Percentiles rank a stretch among this genome's conserved stretches.
Evolutionary conservation across 2,329 filamentous ascomycete species (phyloP).

Genomic region (Talaromyces sp.): DNA sequence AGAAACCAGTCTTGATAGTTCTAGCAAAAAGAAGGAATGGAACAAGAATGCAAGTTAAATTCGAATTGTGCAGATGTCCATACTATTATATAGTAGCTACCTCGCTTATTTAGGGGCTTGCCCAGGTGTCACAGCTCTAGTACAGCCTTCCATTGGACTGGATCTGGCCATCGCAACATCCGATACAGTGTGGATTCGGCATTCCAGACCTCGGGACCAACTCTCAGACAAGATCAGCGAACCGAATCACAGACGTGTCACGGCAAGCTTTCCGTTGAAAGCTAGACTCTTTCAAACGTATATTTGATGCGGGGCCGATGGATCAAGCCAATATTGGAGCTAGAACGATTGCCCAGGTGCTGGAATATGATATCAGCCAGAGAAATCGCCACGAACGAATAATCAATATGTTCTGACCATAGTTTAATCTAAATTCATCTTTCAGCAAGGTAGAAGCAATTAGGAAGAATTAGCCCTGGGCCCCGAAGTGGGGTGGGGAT

Average conservation of each 20-base stretch:
- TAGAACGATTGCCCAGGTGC: constrained; percentile 4
- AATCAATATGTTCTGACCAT: constrained; percentile 3
- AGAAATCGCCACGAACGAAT: constrained; percentile 8
- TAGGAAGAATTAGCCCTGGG: constrained; percentile 1
- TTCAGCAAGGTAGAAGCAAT: background rate
- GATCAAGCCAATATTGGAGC: constrained; percentile 8
- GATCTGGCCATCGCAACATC: constrained; percentile 9
- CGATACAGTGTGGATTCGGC: constrained; percentile 19
- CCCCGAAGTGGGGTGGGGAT: constrained; percentile 11
- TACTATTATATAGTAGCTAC: background rate
- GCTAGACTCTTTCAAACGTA: constrained; percentile 3
- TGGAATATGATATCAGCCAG: constrained; percentile 6
- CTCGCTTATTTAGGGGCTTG: no score
- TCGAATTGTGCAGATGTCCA: background rate
- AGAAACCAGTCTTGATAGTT: constrained; percentile 28
- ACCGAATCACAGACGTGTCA: constrained; percentile 3
- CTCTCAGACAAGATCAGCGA: background rate
- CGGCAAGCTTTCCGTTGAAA: constrained; percentile 7
- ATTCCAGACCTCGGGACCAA: constrained; percentile 6
- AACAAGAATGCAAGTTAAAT: background rate
- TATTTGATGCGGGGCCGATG: constrained; percentile 6
- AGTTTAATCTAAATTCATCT: constrained; percentile 9
- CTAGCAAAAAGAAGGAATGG: constrained; percentile 18
- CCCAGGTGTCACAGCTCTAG: no score
- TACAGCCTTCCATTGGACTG: no score